A percentile compares a stretch with the other conserved stretches of the same genome.
These are phyloP conservation scores for Cenchrus americanus DNA, from an alignment of 176 grass and related monocot species.

Conservation along the genomic window DNA sequence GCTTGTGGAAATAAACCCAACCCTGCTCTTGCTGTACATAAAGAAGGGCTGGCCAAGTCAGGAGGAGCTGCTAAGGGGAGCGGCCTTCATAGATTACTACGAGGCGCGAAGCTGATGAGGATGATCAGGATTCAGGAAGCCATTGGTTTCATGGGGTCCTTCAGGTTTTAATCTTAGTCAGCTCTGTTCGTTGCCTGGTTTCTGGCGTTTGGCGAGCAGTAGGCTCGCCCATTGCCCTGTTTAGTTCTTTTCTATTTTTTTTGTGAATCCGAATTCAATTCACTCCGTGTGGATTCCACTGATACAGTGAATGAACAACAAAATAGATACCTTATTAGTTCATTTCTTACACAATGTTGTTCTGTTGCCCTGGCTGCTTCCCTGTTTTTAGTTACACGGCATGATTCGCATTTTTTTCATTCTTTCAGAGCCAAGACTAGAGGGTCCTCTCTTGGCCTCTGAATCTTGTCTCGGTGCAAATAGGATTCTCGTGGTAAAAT, in stretches of 20 bases:
- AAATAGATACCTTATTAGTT: slow-evolving; percentile 5
- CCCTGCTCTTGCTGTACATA: slow-evolving; percentile 41
- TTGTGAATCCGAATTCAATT: not conserved
- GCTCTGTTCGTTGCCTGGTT: not conserved
- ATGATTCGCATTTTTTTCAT: not conserved
- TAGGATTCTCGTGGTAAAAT: not conserved
- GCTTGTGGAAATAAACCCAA: slow-evolving; percentile 4
- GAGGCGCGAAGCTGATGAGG: not conserved
- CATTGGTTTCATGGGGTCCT: not conserved
- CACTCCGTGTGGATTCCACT: not conserved
- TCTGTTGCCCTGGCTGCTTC: too few species aligned
- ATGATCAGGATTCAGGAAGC: not conserved
- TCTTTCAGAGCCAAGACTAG: not conserved
- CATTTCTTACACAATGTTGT: not conserved
- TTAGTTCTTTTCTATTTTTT: not conserved
- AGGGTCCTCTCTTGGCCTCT: not conserved
- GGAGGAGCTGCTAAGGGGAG: not conserved
- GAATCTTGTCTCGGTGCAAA: not conserved
- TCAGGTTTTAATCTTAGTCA: slow-evolving; percentile 37
- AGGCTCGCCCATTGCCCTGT: not conserved
- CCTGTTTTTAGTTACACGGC: not conserved
- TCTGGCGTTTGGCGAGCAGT: not conserved
- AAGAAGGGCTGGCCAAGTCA: not conserved
- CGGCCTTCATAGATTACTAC: slow-evolving; percentile 6
- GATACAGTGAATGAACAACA: slow-evolving; percentile 40